Evolutionary conservation across 2,329 filamentous ascomycete genomes (phyloP).

Genomic region (Periconia sp.): DNA sequence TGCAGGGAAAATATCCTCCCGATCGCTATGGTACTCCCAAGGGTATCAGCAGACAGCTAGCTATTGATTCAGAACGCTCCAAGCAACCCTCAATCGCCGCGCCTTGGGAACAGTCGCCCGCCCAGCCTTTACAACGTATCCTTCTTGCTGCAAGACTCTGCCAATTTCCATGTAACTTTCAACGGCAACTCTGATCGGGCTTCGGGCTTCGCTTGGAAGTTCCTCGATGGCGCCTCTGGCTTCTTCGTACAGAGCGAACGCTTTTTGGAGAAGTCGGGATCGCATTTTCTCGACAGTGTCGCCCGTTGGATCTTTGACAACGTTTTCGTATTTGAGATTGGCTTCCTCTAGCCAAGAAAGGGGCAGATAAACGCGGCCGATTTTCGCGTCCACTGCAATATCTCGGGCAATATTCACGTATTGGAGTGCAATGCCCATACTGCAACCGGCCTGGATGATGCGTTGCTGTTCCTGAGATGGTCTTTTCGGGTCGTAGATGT

Average conservation of each 20-base stretch:
- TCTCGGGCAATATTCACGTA: slow-evolving; percentile 78
- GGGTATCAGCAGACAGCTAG: too few relatives aligned
- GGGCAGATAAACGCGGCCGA: slow-evolving; percentile 70
- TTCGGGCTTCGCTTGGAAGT: slow-evolving; percentile 62
- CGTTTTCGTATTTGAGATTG: slow-evolving; percentile 56
- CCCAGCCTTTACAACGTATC: slow-evolving; percentile 48
- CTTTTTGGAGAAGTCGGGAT: slow-evolving; percentile 58
- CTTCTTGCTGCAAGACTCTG: slow-evolving; percentile 56
- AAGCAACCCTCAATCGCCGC: slow-evolving; percentile 59
- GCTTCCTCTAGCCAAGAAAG: slow-evolving; percentile 63
- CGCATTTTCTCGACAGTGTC: slow-evolving; percentile 55
- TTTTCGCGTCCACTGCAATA: slow-evolving; percentile 66
- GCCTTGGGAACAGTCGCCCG: slow-evolving; percentile 51
- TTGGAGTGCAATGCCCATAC: slow-evolving; percentile 75
- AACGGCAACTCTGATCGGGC: slow-evolving; percentile 68
- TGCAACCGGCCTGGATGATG: slow-evolving; percentile 59
- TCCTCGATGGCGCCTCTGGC: slow-evolving; percentile 61
- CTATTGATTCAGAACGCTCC: slow-evolving; percentile 52
- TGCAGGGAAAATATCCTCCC: too few relatives aligned
- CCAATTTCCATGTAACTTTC: slow-evolving; percentile 79
- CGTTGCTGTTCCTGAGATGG: slow-evolving; percentile 37
- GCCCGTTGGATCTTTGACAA: slow-evolving; percentile 55
- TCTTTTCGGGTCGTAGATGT: slow-evolving; percentile 51
- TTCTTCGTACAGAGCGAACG: slow-evolving; percentile 61
- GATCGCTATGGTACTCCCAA: too few relatives aligned